Evolutionary conservation across 371 early-diverging fungal species (phyloP), one percentile per base, ranked within the genome.

Genomic region (Syncephalastrum sp.): DNA sequence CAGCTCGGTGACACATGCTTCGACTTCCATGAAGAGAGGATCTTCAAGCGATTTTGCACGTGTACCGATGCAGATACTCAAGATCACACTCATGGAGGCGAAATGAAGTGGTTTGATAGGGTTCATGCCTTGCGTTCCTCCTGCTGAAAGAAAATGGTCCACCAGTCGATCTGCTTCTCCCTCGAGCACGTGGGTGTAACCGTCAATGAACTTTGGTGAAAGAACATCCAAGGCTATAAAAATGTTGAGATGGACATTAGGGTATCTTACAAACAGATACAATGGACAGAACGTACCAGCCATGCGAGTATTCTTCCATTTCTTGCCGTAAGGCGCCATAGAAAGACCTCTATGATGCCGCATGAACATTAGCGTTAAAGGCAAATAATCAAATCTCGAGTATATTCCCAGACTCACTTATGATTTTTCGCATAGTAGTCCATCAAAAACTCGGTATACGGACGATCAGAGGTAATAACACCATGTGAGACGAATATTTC

Each of bases 401-500:
- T 25, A 45, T 49, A 15, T 0, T 23, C 38, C 7, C 15, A 49
- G 2, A 42, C 48, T 4, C 53, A 68, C 68, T 42, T 68, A 42
- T 56, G 56, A 57, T 56, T 52, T 50, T 46, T 42, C 14, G 61
- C 53, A 48, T 60, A 63, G 13, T 53, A 53, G 3, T 55, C 23
- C 16, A 38, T 29, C 27, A 24, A 25, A 42, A 59, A 65, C 16
- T 53, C 24, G 24, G 42, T 47, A 53, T 43, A 53, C 5, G 61
- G 48, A 50, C 65, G n/a, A 10, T 50, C 46, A 6, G 65, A 65
- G 3, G 61, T 54, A 7, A 42, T n/a, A 10, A 25, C 50, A 14
- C 65, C 65, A 4, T 57, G 29, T 4, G 54, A 57, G 33, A 53
- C 56, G 43, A 67, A 59, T 4, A 67, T 41, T 17, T 67, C 68